Conservation (phyloP, 129 eudicot species). For the Scalesia atractyloides region DNA sequence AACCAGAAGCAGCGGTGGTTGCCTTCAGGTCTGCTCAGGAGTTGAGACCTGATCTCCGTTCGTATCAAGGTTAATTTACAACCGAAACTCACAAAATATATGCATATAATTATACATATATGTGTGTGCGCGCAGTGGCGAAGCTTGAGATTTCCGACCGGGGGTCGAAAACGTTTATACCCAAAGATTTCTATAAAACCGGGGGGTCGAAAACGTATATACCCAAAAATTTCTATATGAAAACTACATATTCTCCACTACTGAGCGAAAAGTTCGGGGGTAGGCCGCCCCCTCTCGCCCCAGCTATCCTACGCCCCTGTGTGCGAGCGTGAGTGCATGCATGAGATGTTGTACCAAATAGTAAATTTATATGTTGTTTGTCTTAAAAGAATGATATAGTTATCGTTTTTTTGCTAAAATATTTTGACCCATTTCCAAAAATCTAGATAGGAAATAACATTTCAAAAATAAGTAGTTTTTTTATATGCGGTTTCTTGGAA, state of each 20-base stretch:
- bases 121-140: too few species aligned
- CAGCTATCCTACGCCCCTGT: too few species aligned
- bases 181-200: too few species aligned
- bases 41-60: conserved; percentile 93
- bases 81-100: neutral
- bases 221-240: too few species aligned
- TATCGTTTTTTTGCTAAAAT: neutral
- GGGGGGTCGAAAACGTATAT: too few species aligned
- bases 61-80: conserved; percentile 76
- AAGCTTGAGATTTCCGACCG: too few species aligned
- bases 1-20: conserved; percentile 82
- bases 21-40: conserved; percentile 87
- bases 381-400: neutral
- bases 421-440: conserved; percentile 6
- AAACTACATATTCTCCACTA: too few species aligned
- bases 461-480: neutral
- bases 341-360: neutral
- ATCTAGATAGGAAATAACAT: neutral
- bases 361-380: neutral
- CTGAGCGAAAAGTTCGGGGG: too few species aligned
- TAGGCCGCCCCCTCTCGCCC: too few species aligned
- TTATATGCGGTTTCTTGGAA: conserved; percentile 13
- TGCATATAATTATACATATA: neutral
- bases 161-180: too few species aligned
- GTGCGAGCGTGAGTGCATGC: too few species aligned